Evolutionary conservation across 2,329 filamentous ascomycete genomes (phyloP), one percentile per base, ranked within the genome.

Genomic region (Trichoderma lentiforme): DNA sequence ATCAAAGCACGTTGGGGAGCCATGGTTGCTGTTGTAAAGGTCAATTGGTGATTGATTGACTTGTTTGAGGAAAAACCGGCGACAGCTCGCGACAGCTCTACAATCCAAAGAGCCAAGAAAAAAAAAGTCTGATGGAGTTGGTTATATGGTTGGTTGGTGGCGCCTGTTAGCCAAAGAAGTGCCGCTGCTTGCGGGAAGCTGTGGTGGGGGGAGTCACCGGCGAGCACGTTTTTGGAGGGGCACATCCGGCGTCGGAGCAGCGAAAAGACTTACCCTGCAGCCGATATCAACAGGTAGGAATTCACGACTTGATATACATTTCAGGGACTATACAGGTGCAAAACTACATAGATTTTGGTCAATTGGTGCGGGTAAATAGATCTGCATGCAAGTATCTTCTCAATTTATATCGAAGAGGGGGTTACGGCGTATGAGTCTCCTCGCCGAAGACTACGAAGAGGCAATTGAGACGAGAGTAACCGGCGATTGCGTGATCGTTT

Each of bases 1-100:
- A 62, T 18, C 58, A 62, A 34, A 62, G 58, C 58, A 62, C 58
- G 58, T 62, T 62, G 58, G 58, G 58, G 58, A 62, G 58, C 58
- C 58, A 62, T 62, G 58, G 3, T 32, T 60, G 57, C 57, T 24
- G 32, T 21, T 15, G 30, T 24, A 2, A 36, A 9, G 3, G 32
- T 21, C 58, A 62, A 62, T 62, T 62, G 58, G 58, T 24, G 32
- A 3, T 39, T 62, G 58, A 21, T 51, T 51, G 32, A 34, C 30
- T 30, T 61, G 58, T 3, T 36, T 18, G n/a, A 43, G 39, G 15
- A 26, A 36, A 36, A 21, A 12, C 15, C 12, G 30, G 30, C n/a
- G 12, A 53, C 47, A 61, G 58, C n/a, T 62, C 12, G 30, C n/a
- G 12, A 53, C 47, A 61, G 58, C n/a, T 62, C 12, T 62, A 24